Evolutionary conservation across 805 yeast genomes (phyloP), one percentile per base, ranked within the genome.

Genomic region (Metschnikowia peoriensis): DNA sequence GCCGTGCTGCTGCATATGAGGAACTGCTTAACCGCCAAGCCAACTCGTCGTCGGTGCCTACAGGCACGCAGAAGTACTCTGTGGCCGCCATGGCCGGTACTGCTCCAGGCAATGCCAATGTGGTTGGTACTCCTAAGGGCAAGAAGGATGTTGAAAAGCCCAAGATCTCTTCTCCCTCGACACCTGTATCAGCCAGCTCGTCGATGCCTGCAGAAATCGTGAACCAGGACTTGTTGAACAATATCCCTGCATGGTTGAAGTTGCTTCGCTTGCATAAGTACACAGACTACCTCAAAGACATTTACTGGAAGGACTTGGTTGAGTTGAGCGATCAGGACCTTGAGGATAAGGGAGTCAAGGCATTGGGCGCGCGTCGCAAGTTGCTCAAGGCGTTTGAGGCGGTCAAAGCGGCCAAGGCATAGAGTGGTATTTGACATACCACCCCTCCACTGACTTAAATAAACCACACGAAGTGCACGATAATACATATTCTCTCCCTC

Each of bases 351-450:
- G 99, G 99, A 7, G 97, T 94, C 40, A 81, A 84, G 59, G 97
- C 99, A 0, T 77, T 94, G 59, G 99, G 99, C 7, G 99, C 99
- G 0, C 78, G 99, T 57, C 82, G 97, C 52, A 94, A 94, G 72
- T 79, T 94, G 67, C 73, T 94, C 62, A 94, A 94, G 73, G 96
- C 96, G 38, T 94, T 94, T 73, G 88, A 84, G 54, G 86, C 85
- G 51, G 96, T 93, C 43, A 83, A 82, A 63, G 34, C 41, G 9
- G 44, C 52, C 32, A 14, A 49, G 48, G 52, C 47, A 47, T 43
- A 44, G 17, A n/a, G 12, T 12, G 38, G 46, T 42, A 43, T 48
- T 48, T 48, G 51, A 48, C 28, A 48, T 48, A 48, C 27, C 29
- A 9, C 29, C 41, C n/a, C n/a, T n/a, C n/a, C 22, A 29, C 29